Conservation (phyloP, 2,329 filamentous ascomycete genomes). For the Trichoderma brevicompactum region DNA sequence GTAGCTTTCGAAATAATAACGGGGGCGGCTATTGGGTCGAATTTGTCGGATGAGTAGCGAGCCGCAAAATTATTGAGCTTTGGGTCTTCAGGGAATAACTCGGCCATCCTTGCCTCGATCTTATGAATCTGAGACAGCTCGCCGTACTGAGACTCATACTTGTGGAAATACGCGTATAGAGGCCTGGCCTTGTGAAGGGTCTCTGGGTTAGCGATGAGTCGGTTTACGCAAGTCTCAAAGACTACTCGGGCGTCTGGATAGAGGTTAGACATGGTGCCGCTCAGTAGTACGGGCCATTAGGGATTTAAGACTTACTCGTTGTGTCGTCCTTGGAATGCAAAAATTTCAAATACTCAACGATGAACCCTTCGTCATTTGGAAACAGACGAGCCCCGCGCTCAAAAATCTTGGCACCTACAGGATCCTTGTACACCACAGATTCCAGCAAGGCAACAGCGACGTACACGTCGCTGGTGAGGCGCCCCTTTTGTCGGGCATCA, state of each 20-base stretch:
- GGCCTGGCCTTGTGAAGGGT: slow-evolving; percentile 76
- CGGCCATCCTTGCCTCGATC: slow-evolving; percentile 88
- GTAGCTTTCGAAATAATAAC: slow-evolving; percentile 80
- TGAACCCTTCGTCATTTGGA: slow-evolving; percentile 89
- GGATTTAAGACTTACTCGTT: slow-evolving; percentile 69
- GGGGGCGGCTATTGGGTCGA: slow-evolving; percentile 80
- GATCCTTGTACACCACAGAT: slow-evolving; percentile 93
- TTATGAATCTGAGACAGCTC: slow-evolving; percentile 90
- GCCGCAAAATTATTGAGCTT: slow-evolving; percentile 74
- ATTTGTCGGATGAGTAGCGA: slow-evolving; percentile 71
- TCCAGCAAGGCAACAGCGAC: slow-evolving; percentile 92
- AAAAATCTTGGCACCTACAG: slow-evolving; percentile 91
- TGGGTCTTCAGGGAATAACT: slow-evolving; percentile 89
- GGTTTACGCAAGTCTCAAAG: slow-evolving; percentile 91
- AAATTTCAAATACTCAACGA: slow-evolving; percentile 95
- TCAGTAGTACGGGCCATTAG: too few species aligned
- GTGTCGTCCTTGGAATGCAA: slow-evolving; percentile 90
- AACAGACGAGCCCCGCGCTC: slow-evolving; percentile 93
- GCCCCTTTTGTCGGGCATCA: slow-evolving; percentile 83
- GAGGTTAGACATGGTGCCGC: slow-evolving; percentile 31
- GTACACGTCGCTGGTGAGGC: slow-evolving; percentile 92
- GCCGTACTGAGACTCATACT: slow-evolving; percentile 92
- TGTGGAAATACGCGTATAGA: slow-evolving; percentile 89
- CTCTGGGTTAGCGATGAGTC: slow-evolving; percentile 77
- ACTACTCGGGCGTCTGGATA: slow-evolving; percentile 83